These are phyloP conservation scores for Fusarium acutatum DNA, from an alignment of 2,329 filamentous ascomycete genomes.

Conservation along the genomic window DNA sequence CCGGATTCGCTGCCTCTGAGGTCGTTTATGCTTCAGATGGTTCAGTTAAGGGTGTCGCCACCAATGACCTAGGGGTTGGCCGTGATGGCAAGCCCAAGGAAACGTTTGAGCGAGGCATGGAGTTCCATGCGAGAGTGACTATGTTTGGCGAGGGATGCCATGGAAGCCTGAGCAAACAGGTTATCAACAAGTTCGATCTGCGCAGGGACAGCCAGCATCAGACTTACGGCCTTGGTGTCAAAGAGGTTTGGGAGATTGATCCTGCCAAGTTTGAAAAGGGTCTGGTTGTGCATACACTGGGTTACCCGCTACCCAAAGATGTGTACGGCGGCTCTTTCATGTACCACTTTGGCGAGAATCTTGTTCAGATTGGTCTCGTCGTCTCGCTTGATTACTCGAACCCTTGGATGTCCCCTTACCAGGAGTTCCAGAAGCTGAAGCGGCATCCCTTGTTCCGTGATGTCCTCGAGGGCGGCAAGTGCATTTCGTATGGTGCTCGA, in stretches of 20 bases:
- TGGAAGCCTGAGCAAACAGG: constrained; percentile 92
- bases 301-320: constrained; percentile 86
- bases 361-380: constrained; percentile 91
- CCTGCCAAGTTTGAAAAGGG: constrained; percentile 92
- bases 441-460: constrained; percentile 90
- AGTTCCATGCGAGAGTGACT: constrained; percentile 92
- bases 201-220: constrained; percentile 89
- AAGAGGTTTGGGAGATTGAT: constrained; percentile 97
- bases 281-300: constrained; percentile 87
- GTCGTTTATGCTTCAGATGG: constrained; percentile 88
- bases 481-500: constrained; percentile 93
- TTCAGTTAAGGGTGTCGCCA: constrained; percentile 91
- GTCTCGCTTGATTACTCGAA: constrained; percentile 96
- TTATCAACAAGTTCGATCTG: constrained; percentile 93
- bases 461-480: constrained; percentile 94
- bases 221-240: constrained; percentile 93
- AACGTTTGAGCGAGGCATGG: constrained; percentile 95
- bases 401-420: constrained; percentile 94
- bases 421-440: constrained; percentile 98
- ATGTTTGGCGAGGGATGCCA: constrained; percentile 96
- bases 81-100: constrained; percentile 87
- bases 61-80: constrained; percentile 89
- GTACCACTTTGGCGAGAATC: constrained; percentile 98
- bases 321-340: constrained; percentile 99
- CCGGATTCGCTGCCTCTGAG: constrained; percentile 94